Evolutionary conservation across 768 basidiomycete species (phyloP), one percentile per base, ranked within the genome.

Genomic region (Pisolithus tinctorius): DNA sequence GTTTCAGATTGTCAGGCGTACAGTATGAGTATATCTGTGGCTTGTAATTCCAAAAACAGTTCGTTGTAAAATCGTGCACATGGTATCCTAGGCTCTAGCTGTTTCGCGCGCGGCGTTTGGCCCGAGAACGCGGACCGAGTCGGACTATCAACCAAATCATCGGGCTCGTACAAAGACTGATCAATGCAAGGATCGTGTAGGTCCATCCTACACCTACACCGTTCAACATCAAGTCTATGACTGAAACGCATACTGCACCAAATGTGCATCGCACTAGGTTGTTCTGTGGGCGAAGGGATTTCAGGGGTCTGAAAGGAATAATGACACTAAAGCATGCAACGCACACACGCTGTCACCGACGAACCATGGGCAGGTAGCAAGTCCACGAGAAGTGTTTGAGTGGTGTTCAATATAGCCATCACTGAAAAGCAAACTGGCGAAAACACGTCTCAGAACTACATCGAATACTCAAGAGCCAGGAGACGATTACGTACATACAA

Each of bases 311-410:
- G 25, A 14, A 30, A 9, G 45, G 34, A n/a, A 41, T 9, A 20
- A 20, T 20, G n/a, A 20, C 26, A 23, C n/a, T 13, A 46, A 23
- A 26, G 29, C 10, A 6, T 38, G 16, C 31, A 39, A 75, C 83
- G 58, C 62, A 87, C 86, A 50, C 85, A 88, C 45, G 84, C 86
- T 1, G 83, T 85, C 7, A 86, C 74, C 6, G 84, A 80, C 10
- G 84, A 84, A 37, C 83, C 75, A 50, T 83, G 82, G 0, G 63
- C 57, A 4, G 85, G 85, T 5, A 78, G 67, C 31, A 86, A 70
- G 63, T 88, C 86, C 26, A 88, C 71, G 59, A 86, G 74, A 25
- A 88, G 67, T 0, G 84, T 86, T 55, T 83, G 80, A 1, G 72
- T 62, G 1, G 69, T 68, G 59, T 80, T 87, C 77, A 85, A 75